Percentiles rank a stretch among this genome's conserved stretches.
phyloP scores from a whole-genome alignment of 768 basidiomycete species.

The Imleria badia region DNA sequence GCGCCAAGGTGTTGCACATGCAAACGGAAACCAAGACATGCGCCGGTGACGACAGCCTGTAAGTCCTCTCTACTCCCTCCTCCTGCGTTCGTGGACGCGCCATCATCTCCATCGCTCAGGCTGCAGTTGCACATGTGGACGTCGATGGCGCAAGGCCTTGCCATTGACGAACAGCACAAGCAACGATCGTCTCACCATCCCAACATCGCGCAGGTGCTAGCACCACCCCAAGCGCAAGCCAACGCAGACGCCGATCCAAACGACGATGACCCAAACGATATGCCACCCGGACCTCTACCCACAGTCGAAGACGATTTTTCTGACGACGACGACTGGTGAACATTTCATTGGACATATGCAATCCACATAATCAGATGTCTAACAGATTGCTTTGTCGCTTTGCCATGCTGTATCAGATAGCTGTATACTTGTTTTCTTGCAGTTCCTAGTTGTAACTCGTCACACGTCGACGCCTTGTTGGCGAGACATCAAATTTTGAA shows the following conservation, averaged over 20 bases:
- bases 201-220: constrained; percentile 11
- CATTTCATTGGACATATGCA: too few relatives aligned
- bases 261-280: constrained; percentile 17
- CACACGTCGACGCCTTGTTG: too few relatives aligned
- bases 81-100: background rate
- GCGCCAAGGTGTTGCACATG: constrained; percentile 36
- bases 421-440: too few relatives aligned
- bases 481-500: background rate
- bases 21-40: constrained; percentile 39
- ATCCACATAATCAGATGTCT: too few relatives aligned
- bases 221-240: background rate
- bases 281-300: constrained; percentile 4
- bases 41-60: constrained; percentile 55
- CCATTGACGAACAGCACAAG: constrained; percentile 47
- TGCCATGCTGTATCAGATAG: too few relatives aligned
- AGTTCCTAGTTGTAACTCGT: too few relatives aligned
- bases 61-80: constrained; percentile 14
- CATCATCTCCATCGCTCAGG: constrained; percentile 25
- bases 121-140: constrained; percentile 45
- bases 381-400: too few relatives aligned
- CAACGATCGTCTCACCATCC: constrained; percentile 15
- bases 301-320: constrained; percentile 24
- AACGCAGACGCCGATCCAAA: constrained; percentile 8
- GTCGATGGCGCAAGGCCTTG: constrained; percentile 43
- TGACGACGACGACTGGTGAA: constrained; percentile 29